Percentiles rank a stretch among this genome's conserved stretches.
These are phyloP conservation scores for Aquilaria agallochum DNA, from an alignment of 441 rosid genomes.

Conservation along the genomic window DNA sequence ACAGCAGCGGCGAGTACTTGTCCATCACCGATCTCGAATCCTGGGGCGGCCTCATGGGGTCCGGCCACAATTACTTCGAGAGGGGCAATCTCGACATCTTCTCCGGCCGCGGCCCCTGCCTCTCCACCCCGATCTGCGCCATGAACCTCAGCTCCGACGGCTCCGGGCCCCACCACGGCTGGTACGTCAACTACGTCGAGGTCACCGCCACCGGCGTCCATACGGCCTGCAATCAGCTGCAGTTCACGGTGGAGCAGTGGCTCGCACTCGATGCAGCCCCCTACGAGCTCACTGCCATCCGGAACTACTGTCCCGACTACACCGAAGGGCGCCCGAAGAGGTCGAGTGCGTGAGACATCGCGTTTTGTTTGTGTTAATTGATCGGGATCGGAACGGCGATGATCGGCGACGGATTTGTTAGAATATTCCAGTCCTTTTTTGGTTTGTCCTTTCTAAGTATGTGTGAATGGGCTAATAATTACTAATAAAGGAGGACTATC, in stretches of 20 bases:
- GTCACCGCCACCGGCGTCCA: conserved; percentile 57
- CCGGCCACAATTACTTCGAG: conserved; percentile 67
- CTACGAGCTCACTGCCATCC: conserved; percentile 44
- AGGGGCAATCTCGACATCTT: conserved; percentile 82
- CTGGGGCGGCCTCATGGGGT: conserved; percentile 80
- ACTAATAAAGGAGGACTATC: too few species aligned
- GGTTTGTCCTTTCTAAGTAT: too few species aligned
- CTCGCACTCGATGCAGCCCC: conserved; percentile 59
- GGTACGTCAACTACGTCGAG: conserved; percentile 82
- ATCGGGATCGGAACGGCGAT: too few species aligned
- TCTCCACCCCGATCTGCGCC: conserved; percentile 45
- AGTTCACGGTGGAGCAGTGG: conserved; percentile 80
- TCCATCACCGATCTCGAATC: conserved; percentile 41
- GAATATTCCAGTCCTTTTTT: too few species aligned
- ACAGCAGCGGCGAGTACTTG: conserved; percentile 32
- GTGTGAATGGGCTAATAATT: too few species aligned
- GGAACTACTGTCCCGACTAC: conserved; percentile 35
- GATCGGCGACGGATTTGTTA: too few species aligned
- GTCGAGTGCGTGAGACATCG: too few species aligned
- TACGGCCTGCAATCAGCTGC: conserved; percentile 35
- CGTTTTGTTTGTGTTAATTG: too few species aligned
- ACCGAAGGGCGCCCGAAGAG: neutral
- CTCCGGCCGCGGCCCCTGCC: conserved; percentile 62
- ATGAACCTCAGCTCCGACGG: conserved; percentile 74
- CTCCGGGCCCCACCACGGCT: conserved; percentile 62